Evolutionary conservation across 768 basidiomycete genomes (phyloP), one percentile per base, ranked within the genome.

Genomic region (Russula olivacea): DNA sequence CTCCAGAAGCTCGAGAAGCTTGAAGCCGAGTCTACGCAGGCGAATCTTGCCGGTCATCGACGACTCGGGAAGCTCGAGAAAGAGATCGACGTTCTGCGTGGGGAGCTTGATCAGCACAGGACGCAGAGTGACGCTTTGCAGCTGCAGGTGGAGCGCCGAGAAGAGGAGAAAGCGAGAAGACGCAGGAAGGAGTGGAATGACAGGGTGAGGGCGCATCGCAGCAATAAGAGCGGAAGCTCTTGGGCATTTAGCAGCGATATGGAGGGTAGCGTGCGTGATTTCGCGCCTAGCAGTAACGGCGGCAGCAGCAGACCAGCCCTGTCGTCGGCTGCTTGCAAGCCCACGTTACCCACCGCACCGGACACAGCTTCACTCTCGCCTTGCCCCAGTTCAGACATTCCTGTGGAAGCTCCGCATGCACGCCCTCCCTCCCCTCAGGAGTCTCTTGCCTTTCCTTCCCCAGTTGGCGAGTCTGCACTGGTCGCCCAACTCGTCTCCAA

Each of bases 21-120:
- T 11, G 88, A 93, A 71, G 72, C 79, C 1, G 91, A 93, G 63
- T 84, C 90, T 17, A 73, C 72, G 12, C 80, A 81, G 49, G 79
- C 86, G 2, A 90, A 93, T 67, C 80, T 81, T 41, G 77, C 80
- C 1, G 89, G 91, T 14, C 80, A 86, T 62, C 81, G 83, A 38
- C 85, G 83, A 67, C 77, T 95, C 21, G 83, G 85, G 49, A 80
- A 80, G 70, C 73, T 95, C 56, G 91, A 93, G 74, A 85, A 83
- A 71, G 92, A 95, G 77, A 88, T 95, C n/a, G 76, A 80, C 58
- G 77, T 77, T 5, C 78, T 95, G 34, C 80, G 84, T 51, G 85
- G 86, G 38, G 90, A 91, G 68, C 78, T 94, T 34, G 91, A 93
- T 69, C 79, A 80, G 69, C 86, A 86, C n/a, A 85, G 86, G 68